These are phyloP conservation scores for Aurantiochytrium sp. DNA, from an alignment of 108 stramenopile species.

Conservation along the genomic window DNA sequence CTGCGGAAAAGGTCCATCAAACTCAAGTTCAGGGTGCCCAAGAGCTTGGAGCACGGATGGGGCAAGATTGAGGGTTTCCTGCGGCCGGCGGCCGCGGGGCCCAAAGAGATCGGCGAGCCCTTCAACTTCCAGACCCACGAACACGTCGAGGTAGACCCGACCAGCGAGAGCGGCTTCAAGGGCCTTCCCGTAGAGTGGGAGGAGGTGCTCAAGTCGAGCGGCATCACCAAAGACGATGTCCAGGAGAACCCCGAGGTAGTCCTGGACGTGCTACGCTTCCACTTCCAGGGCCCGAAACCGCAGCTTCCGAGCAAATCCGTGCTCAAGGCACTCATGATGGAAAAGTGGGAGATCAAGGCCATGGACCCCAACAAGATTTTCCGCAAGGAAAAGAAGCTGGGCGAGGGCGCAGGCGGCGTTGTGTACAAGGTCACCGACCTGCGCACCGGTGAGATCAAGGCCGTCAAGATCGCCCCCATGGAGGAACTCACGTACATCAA, in stretches of 20 bases:
- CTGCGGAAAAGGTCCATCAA: neutral
- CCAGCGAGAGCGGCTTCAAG: slow-evolving; percentile 40
- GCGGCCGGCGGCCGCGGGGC: neutral
- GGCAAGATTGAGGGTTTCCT: neutral
- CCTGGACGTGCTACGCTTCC: slow-evolving; percentile 58
- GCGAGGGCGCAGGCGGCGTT: slow-evolving; percentile 59
- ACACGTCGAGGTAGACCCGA: slow-evolving; percentile 47
- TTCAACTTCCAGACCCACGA: slow-evolving; percentile 56
- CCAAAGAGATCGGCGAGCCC: slow-evolving; percentile 38
- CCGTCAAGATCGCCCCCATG: slow-evolving; percentile 60
- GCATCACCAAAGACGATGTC: slow-evolving; percentile 64
- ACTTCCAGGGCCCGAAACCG: slow-evolving; percentile 60
- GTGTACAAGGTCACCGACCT: slow-evolving; percentile 55
- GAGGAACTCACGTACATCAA: slow-evolving; percentile 53
- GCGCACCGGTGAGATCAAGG: slow-evolving; percentile 46
- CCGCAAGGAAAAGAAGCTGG: slow-evolving; percentile 53
- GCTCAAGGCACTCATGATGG: slow-evolving; percentile 8
- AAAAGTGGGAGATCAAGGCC: slow-evolving; percentile 45
- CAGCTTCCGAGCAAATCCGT: neutral
- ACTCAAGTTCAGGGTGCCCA: slow-evolving; percentile 23
- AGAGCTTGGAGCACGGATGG: neutral
- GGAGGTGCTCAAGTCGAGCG: slow-evolving; percentile 52
- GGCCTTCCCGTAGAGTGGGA: slow-evolving; percentile 59
- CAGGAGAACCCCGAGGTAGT: slow-evolving; percentile 60
- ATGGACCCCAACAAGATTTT: slow-evolving; percentile 56